Percentiles rank a stretch among this genome's conserved stretches.
Conservation (phyloP, 208 protist species). For the Crithidia fasciculata region DNA sequence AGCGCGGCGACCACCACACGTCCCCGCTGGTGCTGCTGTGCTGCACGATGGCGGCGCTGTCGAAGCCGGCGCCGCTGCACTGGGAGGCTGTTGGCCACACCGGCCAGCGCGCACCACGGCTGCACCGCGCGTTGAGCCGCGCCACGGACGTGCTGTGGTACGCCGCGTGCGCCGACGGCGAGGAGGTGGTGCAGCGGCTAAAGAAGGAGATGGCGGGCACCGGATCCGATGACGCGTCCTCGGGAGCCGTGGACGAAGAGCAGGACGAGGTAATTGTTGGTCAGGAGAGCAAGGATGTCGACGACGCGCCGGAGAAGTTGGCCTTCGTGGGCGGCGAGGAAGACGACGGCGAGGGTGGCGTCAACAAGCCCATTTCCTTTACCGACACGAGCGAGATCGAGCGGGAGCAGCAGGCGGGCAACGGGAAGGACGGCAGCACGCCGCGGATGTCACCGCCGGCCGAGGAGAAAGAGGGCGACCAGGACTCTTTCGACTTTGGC, state of each 20-base stretch:
- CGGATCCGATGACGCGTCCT: not conserved
- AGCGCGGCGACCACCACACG: not conserved
- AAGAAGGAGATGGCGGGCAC: not conserved
- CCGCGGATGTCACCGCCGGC: slow-evolving; percentile 29
- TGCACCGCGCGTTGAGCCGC: slow-evolving; percentile 21
- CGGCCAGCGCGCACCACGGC: slow-evolving; percentile 6
- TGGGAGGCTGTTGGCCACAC: slow-evolving; percentile 11
- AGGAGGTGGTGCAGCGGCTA: slow-evolving; percentile 6
- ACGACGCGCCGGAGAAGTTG: slow-evolving; percentile 13
- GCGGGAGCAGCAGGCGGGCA: not conserved
- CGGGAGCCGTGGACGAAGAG: slow-evolving; percentile 3
- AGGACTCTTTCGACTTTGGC: slow-evolving; percentile 5
- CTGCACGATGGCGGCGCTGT: slow-evolving; percentile 21
- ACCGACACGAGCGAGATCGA: slow-evolving; percentile 34
- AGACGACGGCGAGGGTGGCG: not conserved
- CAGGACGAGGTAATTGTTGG: not conserved
- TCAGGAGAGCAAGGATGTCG: not conserved
- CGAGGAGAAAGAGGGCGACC: slow-evolving; percentile 3
- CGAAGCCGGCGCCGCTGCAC: slow-evolving; percentile 21
- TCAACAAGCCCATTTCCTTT: slow-evolving; percentile 26
- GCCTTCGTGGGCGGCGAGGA: not conserved
- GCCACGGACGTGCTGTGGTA: slow-evolving; percentile 17
- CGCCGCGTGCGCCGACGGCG: slow-evolving; percentile 3
- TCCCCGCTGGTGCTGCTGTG: not conserved
- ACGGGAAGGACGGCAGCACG: slow-evolving; percentile 4